Evolutionary conservation across 2,329 filamentous ascomycete species (phyloP).

Genomic region (Didymella pinodella): DNA sequence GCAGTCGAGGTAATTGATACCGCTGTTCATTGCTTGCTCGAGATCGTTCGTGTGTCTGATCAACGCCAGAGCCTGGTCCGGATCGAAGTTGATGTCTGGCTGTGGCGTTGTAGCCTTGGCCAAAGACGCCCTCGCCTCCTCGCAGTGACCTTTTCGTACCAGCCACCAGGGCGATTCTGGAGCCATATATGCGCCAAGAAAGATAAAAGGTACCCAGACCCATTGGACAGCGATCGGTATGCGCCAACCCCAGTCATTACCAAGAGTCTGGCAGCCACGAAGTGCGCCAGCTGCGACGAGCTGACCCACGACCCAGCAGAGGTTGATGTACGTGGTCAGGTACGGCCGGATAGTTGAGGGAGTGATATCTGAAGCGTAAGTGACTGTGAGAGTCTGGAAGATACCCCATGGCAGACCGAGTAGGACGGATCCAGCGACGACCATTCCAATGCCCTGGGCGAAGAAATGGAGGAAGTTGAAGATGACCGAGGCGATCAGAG

Average conservation of each 20-base stretch:
- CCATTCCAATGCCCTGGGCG: conserved; percentile 46
- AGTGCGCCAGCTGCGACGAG: conserved; percentile 73
- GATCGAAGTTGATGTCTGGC: conserved; percentile 34
- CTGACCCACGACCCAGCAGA: conserved; percentile 73
- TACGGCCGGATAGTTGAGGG: conserved; percentile 68
- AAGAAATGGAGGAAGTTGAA: conserved; percentile 52
- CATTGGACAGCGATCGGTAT: conserved; percentile 73
- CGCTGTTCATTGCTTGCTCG: conserved; percentile 54
- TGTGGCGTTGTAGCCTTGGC: conserved; percentile 52
- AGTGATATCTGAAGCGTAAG: conserved; percentile 60
- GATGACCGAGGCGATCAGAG: conserved; percentile 15
- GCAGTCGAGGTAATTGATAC: conserved; percentile 59
- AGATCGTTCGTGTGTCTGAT: conserved; percentile 64
- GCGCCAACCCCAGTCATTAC: conserved; percentile 70
- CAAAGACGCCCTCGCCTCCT: conserved; percentile 58
- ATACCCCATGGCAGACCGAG: conserved; percentile 53
- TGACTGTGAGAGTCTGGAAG: conserved; percentile 19
- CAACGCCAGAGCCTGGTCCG: conserved; percentile 60
- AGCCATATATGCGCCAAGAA: conserved; percentile 45
- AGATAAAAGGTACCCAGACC: conserved; percentile 66
- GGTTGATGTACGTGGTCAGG: conserved; percentile 68
- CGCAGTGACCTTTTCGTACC: conserved; percentile 52
- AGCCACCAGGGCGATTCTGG: conserved; percentile 62
- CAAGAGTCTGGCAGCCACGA: conserved; percentile 63
- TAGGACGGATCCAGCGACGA: conserved; percentile 63